These are phyloP conservation scores for Drosera capensis DNA, from an alignment of 148 eudicot genomes.

Conservation along the genomic window DNA sequence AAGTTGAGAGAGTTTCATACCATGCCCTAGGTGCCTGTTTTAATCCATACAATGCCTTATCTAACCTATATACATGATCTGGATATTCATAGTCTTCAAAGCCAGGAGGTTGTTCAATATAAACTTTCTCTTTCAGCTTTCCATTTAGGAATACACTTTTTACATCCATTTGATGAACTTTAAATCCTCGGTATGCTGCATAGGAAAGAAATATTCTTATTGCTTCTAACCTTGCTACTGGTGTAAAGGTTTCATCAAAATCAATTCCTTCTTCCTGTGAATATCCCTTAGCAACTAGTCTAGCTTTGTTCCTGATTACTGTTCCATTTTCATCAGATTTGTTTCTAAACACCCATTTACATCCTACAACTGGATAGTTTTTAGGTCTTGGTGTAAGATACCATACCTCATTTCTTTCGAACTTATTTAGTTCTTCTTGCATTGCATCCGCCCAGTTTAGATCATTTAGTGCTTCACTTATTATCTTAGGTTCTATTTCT, in stretches of 20 bases:
- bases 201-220: constrained; percentile 1
- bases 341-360: background rate
- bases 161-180: constrained; percentile 1
- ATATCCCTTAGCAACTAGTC: background rate
- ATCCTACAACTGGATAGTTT: background rate
- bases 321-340: background rate
- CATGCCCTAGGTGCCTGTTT: background rate
- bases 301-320: background rate
- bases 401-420: background rate
- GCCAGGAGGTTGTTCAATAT: constrained; percentile 1
- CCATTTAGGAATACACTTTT: background rate
- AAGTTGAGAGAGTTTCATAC: background rate
- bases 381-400: background rate
- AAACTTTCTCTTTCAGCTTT: background rate
- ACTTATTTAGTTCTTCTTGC: background rate
- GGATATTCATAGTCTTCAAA: background rate
- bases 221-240: constrained; percentile 1
- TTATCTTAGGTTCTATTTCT: background rate
- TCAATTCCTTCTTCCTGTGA: constrained; percentile 1
- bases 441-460: background rate
- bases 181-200: background rate
- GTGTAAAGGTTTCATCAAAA: constrained; percentile 3
- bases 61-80: background rate
- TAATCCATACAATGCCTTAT: constrained; percentile 2
- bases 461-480: background rate